Evolutionary conservation across 129 eudicot species (phyloP).

Genomic region (Smallanthus sonchifolius): DNA sequence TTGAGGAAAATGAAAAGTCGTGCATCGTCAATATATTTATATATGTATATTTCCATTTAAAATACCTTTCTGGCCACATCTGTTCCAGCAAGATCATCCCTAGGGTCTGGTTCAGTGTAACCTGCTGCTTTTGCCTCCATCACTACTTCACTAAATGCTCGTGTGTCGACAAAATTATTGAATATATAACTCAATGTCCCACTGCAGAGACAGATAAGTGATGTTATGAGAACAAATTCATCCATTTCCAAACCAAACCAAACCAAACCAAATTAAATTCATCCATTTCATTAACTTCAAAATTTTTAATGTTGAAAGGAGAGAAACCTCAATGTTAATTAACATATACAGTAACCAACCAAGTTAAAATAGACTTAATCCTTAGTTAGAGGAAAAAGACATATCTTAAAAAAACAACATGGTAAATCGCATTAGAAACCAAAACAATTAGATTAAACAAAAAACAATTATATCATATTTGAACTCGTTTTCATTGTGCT

Average conservation of each 20-base stretch:
- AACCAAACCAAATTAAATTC: no score
- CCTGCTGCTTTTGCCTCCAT: constrained; percentile 92
- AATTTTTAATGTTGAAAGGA: no score
- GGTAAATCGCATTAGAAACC: not conserved
- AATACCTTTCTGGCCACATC: constrained; percentile 98
- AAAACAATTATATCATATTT: not conserved
- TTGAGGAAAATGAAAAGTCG: not conserved
- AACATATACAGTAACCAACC: not conserved
- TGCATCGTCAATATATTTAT: not conserved
- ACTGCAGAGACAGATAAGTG: constrained; percentile 44
- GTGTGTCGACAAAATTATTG: constrained; percentile 60
- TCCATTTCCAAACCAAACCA: no score
- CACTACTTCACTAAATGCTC: constrained; percentile 88
- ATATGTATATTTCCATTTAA: not conserved
- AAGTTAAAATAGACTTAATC: not conserved
- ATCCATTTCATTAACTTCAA: no score
- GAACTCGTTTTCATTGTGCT: not conserved
- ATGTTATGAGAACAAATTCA: constrained; percentile 9
- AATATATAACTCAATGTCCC: constrained; percentile 97
- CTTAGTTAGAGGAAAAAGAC: not conserved
- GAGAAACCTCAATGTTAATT: not conserved
- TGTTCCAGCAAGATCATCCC: constrained; percentile 96
- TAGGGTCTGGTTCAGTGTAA: constrained; percentile 97
- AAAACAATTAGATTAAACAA: not conserved
- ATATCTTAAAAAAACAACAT: not conserved